These are phyloP conservation scores for Mortierella sp. DNA, from an alignment of 371 early-diverging fungal genomes.

Conservation along the genomic window DNA sequence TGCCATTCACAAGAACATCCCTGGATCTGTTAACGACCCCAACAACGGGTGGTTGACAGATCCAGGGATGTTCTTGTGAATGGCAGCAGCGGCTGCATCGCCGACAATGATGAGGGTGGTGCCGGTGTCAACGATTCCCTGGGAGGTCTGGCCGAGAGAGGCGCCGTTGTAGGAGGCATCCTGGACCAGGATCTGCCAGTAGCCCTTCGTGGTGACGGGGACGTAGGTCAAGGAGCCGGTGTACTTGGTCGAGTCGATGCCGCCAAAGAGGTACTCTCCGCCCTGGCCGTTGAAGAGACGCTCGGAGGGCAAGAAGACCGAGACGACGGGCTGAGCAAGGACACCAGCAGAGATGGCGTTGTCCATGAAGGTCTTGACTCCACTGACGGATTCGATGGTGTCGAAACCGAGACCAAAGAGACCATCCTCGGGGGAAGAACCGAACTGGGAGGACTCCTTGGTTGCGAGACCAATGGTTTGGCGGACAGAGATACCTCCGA, in stretches of 20 bases:
- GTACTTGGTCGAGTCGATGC: slow-evolving; percentile 66
- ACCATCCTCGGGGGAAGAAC: slow-evolving; percentile 55
- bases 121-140: slow-evolving; percentile 62
- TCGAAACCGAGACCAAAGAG: slow-evolving; percentile 63
- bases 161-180: slow-evolving; percentile 24
- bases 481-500: slow-evolving; percentile 59
- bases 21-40: too few relatives aligned
- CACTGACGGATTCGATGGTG: slow-evolving; percentile 50
- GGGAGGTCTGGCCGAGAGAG: slow-evolving; percentile 24
- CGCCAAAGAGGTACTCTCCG: slow-evolving; percentile 75
- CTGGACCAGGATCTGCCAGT: slow-evolving; percentile 49
- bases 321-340: slow-evolving; percentile 58
- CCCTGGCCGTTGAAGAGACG: slow-evolving; percentile 28
- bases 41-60: too few relatives aligned
- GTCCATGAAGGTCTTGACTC: slow-evolving; percentile 62
- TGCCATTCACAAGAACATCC: too few relatives aligned
- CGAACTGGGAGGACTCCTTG: slow-evolving; percentile 50
- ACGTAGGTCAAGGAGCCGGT: slow-evolving; percentile 65
- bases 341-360: slow-evolving; percentile 58
- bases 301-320: slow-evolving; percentile 58
- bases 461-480: slow-evolving; percentile 63
- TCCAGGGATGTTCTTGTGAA: slow-evolving; percentile 37
- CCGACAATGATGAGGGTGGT: slow-evolving; percentile 58
- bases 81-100: slow-evolving; percentile 26
- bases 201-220: slow-evolving; percentile 78